A percentile compares a stretch with the other conserved stretches of the same genome.
phyloP scores from a whole-genome alignment of 768 basidiomycete species.

The Suillus subalutaceus region DNA sequence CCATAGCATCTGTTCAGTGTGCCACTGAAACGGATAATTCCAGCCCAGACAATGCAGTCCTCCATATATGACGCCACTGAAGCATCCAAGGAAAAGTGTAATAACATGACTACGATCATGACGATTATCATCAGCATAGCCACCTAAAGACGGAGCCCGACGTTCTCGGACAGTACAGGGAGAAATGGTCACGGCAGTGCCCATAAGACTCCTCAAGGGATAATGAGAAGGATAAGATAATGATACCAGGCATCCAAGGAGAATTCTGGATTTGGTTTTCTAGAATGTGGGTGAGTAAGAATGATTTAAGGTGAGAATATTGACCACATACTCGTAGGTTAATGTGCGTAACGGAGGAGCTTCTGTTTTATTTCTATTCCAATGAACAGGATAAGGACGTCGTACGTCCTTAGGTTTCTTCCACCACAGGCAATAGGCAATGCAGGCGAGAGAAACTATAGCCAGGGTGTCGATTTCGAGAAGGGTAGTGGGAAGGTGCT shows the following conservation, averaged over 20 bases:
- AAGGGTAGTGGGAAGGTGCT: background rate
- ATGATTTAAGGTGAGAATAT: background rate
- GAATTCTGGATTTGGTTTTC: background rate
- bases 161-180: background rate
- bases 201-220: background rate
- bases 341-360: background rate
- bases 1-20: background rate
- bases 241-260: background rate
- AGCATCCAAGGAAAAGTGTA: background rate
- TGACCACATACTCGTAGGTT: background rate
- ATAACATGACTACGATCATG: background rate
- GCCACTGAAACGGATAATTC: background rate
- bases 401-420: background rate
- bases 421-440: background rate
- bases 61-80: background rate
- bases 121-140: background rate
- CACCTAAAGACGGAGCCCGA: background rate
- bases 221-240: background rate
- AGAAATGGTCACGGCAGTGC: background rate
- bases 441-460: background rate
- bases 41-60: background rate
- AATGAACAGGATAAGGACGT: background rate
- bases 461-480: background rate
- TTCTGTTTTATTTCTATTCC: background rate
- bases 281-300: background rate